Percentiles rank a stretch among this genome's conserved stretches.
These are phyloP conservation scores for Phytophthora foliorum DNA, from an alignment of 352 stramenopile species.

Conservation along the genomic window DNA sequence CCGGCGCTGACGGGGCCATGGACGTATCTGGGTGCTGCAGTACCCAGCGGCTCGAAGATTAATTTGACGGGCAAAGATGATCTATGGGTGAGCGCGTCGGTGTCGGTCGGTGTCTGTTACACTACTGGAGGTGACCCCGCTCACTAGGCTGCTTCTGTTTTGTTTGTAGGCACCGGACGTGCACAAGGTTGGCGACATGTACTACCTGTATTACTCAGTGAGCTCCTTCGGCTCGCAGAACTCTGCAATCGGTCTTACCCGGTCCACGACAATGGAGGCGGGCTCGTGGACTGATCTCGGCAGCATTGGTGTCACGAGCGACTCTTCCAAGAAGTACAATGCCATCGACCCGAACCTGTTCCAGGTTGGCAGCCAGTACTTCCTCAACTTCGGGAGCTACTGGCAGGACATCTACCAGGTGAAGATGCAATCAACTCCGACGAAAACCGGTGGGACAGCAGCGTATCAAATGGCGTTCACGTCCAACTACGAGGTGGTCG, in stretches of 20 bases:
- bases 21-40: constrained; percentile 52
- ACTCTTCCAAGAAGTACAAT: constrained; percentile 47
- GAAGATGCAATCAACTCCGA: constrained; percentile 32
- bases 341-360: constrained; percentile 55
- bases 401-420: constrained; percentile 35
- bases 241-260: constrained; percentile 47
- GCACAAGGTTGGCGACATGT: constrained; percentile 45
- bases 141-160: constrained; percentile 23
- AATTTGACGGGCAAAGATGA: constrained; percentile 57
- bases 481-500: constrained; percentile 40
- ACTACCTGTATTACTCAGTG: constrained; percentile 68
- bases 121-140: not conserved
- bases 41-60: constrained; percentile 54
- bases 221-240: constrained; percentile 54
- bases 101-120: not conserved
- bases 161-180: constrained; percentile 46
- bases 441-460: constrained; percentile 10
- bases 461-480: constrained; percentile 31
- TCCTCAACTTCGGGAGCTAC: constrained; percentile 57
- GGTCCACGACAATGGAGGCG: constrained; percentile 50
- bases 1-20: constrained; percentile 51
- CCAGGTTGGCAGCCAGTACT: constrained; percentile 38
- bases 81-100: constrained; percentile 43
- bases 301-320: constrained; percentile 38
- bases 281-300: constrained; percentile 49